Conservation (phyloP, 352 stramenopile genomes). For the Pilasporangium apinafurcum region DNA sequence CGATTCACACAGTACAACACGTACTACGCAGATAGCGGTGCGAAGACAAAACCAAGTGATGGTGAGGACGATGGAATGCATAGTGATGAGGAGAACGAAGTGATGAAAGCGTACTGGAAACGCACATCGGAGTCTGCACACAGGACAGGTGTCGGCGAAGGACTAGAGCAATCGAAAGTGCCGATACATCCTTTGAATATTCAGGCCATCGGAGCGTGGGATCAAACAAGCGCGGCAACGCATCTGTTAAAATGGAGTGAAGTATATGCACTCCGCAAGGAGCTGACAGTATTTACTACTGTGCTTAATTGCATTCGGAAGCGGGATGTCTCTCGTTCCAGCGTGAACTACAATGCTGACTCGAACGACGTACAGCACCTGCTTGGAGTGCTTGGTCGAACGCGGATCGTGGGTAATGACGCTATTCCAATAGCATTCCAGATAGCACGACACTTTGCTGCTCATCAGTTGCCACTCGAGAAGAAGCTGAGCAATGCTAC, state of each 20-base stretch:
- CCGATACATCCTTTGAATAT: conserved; percentile 3
- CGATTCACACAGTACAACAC: conserved; percentile 67
- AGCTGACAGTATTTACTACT: conserved; percentile 22
- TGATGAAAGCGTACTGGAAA: conserved; percentile 35
- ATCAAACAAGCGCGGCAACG: conserved; percentile 10
- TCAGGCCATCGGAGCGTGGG: conserved; percentile 28
- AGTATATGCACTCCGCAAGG: conserved; percentile 26
- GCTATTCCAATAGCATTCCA: conserved; percentile 20
- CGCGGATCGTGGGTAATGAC: conserved; percentile 27
- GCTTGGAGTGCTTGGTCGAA: conserved; percentile 12
- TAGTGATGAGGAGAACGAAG: conserved; percentile 14
- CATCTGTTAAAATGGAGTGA: conserved; percentile 42
- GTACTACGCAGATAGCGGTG: conserved; percentile 52
- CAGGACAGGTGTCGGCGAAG: conserved; percentile 14
- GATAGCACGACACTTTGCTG: conserved; percentile 36
- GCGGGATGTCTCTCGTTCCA: conserved; percentile 2
- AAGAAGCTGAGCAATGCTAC: not conserved
- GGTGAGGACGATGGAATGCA: not conserved
- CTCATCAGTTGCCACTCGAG: conserved; percentile 20
- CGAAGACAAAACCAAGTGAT: conserved; percentile 9
- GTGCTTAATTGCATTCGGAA: conserved; percentile 31
- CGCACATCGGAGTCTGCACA: too few relatives aligned
- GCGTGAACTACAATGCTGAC: not conserved
- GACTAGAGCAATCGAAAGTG: conserved; percentile 1
- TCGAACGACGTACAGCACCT: conserved; percentile 13